phyloP scores from a whole-genome alignment of 2,329 filamentous ascomycete genomes.

The Fusarium haematococcum region DNA sequence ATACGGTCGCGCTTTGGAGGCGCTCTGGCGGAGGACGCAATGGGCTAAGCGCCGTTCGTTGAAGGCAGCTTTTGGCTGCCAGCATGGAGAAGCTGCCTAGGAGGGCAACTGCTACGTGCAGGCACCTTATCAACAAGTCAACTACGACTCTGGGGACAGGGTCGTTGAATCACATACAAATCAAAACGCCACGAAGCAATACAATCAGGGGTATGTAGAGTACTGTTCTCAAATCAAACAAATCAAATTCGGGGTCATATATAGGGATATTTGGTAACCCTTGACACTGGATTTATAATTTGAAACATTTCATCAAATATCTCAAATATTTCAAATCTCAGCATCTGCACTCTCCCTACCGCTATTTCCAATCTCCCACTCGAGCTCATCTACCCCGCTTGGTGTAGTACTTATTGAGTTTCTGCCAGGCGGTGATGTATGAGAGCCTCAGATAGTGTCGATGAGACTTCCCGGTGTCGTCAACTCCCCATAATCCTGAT shows the following conservation, averaged over 20 bases:
- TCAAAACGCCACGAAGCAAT: neutral
- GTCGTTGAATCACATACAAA: neutral
- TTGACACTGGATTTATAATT: neutral
- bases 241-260: neutral
- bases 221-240: neutral
- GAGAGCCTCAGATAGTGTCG: no score
- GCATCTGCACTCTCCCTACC: neutral
- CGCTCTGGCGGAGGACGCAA: neutral
- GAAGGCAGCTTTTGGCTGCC: neutral
- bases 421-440: no score
- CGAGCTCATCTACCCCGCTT: neutral
- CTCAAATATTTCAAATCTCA: conserved; percentile 1
- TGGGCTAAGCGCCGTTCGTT: neutral
- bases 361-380: neutral
- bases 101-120: neutral
- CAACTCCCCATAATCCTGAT: no score
- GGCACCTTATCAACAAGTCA: neutral
- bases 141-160: neutral
- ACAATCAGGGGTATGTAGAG: neutral
- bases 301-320: neutral
- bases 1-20: neutral
- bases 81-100: neutral
- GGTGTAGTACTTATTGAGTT: neutral
- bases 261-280: neutral
- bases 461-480: no score